Conservation (phyloP, 2,329 filamentous ascomycete species). For the Phialophora chinensis region DNA sequence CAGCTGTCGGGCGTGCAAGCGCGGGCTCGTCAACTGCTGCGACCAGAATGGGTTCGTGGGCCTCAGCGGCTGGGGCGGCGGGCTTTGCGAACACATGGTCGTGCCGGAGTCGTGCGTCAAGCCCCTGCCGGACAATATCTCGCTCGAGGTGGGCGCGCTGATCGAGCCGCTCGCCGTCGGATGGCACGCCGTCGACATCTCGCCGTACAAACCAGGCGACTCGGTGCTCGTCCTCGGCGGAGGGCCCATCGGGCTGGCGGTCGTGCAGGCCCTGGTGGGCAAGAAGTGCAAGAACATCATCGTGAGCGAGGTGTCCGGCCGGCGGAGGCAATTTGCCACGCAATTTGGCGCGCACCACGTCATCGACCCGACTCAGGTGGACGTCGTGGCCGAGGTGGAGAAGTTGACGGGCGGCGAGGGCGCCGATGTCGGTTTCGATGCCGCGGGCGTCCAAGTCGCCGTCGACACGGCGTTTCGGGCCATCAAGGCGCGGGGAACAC, state of each 20-base stretch:
- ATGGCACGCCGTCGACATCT: slow-evolving; percentile 62
- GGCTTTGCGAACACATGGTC: slow-evolving; percentile 59
- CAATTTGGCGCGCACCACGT: slow-evolving; percentile 59
- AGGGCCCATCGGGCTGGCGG: slow-evolving; percentile 60
- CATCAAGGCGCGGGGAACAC: slow-evolving; percentile 56
- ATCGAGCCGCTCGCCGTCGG: slow-evolving; percentile 62
- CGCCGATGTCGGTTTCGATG: slow-evolving; percentile 59
- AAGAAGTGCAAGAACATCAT: slow-evolving; percentile 56
- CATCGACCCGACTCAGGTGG: slow-evolving; percentile 58
- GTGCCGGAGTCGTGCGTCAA: slow-evolving; percentile 55
- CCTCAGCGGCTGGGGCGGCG: slow-evolving; percentile 58
- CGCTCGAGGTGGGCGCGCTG: slow-evolving; percentile 59
- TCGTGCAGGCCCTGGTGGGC: slow-evolving; percentile 55
- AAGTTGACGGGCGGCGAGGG: slow-evolving; percentile 49
- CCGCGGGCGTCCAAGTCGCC: slow-evolving; percentile 59
- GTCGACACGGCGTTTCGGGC: slow-evolving; percentile 58
- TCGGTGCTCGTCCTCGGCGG: slow-evolving; percentile 58
- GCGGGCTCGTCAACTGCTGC: slow-evolving; percentile 61
- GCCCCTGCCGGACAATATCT: slow-evolving; percentile 58
- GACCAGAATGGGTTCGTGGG: slow-evolving; percentile 62
- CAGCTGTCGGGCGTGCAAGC: slow-evolving; percentile 58
- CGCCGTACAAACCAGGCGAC: slow-evolving; percentile 53
- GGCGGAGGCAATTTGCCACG: slow-evolving; percentile 56
- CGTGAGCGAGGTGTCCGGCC: slow-evolving; percentile 57
- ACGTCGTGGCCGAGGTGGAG: slow-evolving; percentile 51